Conservation (phyloP, 441 rosid genomes). For the Adansonia rubrostipa region DNA sequence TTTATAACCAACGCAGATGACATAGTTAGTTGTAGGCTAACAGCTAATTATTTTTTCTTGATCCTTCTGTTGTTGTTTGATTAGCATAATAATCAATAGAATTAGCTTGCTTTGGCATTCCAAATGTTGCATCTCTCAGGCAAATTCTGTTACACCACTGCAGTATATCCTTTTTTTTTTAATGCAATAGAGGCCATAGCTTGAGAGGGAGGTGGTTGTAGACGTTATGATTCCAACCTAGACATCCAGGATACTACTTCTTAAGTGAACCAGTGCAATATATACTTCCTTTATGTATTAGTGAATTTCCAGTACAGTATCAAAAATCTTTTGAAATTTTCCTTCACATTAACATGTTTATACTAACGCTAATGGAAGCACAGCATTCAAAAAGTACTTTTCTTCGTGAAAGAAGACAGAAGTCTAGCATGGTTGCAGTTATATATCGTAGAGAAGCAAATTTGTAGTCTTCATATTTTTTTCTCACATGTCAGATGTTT, state of each 20-base stretch:
- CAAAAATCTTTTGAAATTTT: background rate
- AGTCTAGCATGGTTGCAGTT: background rate
- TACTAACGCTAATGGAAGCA: too few relatives aligned
- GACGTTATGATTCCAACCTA: too few relatives aligned
- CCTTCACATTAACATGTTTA: background rate
- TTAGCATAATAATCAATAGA: slow-evolving; percentile 10
- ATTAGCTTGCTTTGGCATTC: background rate
- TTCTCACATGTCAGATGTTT: background rate
- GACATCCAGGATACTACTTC: too few relatives aligned
- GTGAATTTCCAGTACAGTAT: background rate
- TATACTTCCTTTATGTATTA: too few relatives aligned
- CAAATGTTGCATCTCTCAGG: background rate
- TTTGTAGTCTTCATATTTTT: background rate
- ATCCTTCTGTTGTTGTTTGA: slow-evolving; percentile 5
- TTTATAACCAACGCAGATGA: slow-evolving; percentile 39
- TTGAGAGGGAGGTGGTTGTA: background rate
- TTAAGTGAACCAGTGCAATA: too few relatives aligned
- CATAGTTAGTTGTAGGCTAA: slow-evolving; percentile 19
- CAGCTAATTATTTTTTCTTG: slow-evolving; percentile 13
- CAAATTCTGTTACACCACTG: background rate
- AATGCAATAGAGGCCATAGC: background rate
- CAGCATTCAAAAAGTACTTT: background rate
- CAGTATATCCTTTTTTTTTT: background rate
- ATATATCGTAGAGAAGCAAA: background rate
- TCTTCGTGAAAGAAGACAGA: background rate